phyloP scores from a whole-genome alignment of 2,329 filamentous ascomycete genomes.

The Fragosphaeria purpurea region DNA sequence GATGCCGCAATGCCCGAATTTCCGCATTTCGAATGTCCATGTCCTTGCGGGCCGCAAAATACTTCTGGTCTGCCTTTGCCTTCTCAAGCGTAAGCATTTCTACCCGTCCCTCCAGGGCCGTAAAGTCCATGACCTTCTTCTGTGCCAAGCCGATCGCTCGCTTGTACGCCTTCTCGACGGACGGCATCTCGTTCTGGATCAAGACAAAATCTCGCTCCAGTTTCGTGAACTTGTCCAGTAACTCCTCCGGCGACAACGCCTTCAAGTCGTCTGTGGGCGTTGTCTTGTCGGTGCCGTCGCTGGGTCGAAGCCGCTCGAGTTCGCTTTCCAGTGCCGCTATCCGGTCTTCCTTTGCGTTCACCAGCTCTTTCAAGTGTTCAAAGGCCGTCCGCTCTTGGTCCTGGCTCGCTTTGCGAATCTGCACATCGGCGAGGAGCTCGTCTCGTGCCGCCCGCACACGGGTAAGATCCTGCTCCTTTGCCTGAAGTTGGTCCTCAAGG shows the following conservation, averaged over 20 bases:
- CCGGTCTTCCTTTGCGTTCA: constrained; percentile 66
- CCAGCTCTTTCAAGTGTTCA: constrained; percentile 69
- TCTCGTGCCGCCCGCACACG: constrained; percentile 77
- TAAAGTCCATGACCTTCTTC: constrained; percentile 75
- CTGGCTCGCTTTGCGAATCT: constrained; percentile 66
- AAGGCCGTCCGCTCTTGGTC: constrained; percentile 63
- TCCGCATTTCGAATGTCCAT: constrained; percentile 79
- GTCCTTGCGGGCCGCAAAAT: constrained; percentile 89
- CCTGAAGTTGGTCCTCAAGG: constrained; percentile 69
- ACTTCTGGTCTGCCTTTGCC: constrained; percentile 94
- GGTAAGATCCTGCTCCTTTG: constrained; percentile 74
- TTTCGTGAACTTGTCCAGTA: constrained; percentile 63
- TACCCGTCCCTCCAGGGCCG: constrained; percentile 67
- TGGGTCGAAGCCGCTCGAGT: constrained; percentile 56
- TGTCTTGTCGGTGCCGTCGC: constrained; percentile 35
- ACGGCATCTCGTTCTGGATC: constrained; percentile 77
- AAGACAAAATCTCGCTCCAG: constrained; percentile 72
- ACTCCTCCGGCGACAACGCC: constrained; percentile 55
- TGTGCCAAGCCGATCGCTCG: constrained; percentile 76
- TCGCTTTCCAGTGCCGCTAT: constrained; percentile 78
- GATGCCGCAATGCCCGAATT: constrained; percentile 65
- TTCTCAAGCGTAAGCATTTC: constrained; percentile 73
- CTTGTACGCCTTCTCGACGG: constrained; percentile 84
- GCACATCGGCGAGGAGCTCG: constrained; percentile 72
- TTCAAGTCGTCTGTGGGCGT: constrained; percentile 41